Evolutionary conservation across 805 yeast species (phyloP).

Genomic region (Dipodascopsis uninucleata): DNA sequence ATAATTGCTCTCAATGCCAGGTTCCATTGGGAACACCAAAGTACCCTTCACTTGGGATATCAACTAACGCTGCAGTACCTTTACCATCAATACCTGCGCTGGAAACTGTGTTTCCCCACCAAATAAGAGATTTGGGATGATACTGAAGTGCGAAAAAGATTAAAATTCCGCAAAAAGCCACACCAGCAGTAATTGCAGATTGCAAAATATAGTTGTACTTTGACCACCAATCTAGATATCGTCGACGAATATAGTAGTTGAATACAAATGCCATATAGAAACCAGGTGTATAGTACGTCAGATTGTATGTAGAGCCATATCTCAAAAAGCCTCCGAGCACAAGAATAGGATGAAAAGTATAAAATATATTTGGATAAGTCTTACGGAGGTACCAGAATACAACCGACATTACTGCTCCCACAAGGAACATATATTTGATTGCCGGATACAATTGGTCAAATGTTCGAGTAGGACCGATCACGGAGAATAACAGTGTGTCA

Average conservation of each 20-base stretch:
- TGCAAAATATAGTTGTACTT: constrained; percentile 65
- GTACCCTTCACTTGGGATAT: constrained; percentile 12
- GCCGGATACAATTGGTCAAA: constrained; percentile 52
- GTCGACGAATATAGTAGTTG: constrained; percentile 53
- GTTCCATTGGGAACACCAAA: constrained; percentile 12
- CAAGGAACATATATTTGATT: constrained; percentile 54
- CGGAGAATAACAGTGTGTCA: constrained; percentile 61
- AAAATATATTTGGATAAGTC: constrained; percentile 30
- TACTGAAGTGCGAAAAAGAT: constrained; percentile 51
- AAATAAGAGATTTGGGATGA: constrained; percentile 40
- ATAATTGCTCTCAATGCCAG: constrained; percentile 4
- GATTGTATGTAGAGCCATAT: constrained; percentile 43
- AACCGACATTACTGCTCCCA: constrained; percentile 50
- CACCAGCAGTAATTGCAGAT: constrained; percentile 62
- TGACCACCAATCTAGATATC: constrained; percentile 67
- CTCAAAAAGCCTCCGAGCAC: constrained; percentile 41
- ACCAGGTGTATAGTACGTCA: constrained; percentile 74
- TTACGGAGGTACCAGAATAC: constrained; percentile 37
- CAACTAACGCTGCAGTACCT: constrained; percentile 2
- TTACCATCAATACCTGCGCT: constrained; percentile 18
- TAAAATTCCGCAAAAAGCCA: constrained; percentile 57
- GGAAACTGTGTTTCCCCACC: constrained; percentile 62
- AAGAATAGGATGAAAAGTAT: constrained; percentile 61
- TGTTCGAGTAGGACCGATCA: constrained; percentile 59
- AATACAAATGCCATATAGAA: constrained; percentile 58